phyloP scores from a whole-genome alignment of 495 filamentous ascomycete species.

The Annulohypoxylon stygium region DNA sequence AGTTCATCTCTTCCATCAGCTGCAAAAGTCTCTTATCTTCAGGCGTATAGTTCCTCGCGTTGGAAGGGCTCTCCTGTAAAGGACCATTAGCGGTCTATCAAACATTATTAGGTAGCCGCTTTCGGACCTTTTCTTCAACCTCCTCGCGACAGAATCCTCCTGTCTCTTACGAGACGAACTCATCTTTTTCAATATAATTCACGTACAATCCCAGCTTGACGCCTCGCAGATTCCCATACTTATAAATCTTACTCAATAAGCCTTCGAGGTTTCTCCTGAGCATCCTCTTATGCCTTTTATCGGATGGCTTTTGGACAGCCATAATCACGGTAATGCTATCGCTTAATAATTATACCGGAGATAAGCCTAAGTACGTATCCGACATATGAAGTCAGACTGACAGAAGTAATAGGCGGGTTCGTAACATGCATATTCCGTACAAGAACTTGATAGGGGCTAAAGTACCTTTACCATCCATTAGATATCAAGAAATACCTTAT shows the following conservation, averaged over 20 bases:
- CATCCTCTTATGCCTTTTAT: slow-evolving; percentile 9
- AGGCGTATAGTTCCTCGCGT: neutral
- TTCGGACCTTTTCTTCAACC: slow-evolving; percentile 10
- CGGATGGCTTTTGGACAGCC: slow-evolving; percentile 10
- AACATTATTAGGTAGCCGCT: neutral
- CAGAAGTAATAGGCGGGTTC: too few relatives aligned
- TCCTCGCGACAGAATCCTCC: neutral
- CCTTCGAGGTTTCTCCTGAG: slow-evolving; percentile 7
- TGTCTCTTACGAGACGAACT: slow-evolving; percentile 5
- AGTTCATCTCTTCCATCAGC: neutral
- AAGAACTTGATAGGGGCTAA: too few relatives aligned
- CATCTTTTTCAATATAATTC: slow-evolving; percentile 1
- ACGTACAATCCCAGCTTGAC: slow-evolving; percentile 4
- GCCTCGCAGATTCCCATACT: neutral
- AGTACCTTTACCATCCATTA: too few relatives aligned
- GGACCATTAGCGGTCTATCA: too few relatives aligned
- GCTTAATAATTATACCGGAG: neutral
- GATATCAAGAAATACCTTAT: too few relatives aligned
- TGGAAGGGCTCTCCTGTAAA: neutral
- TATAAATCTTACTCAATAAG: neutral
- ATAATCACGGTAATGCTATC: slow-evolving; percentile 19
- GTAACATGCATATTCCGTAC: too few relatives aligned
- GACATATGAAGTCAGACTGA: too few relatives aligned
- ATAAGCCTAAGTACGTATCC: neutral
- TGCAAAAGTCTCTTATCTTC: slow-evolving; percentile 1